Evolutionary conservation across 805 yeast genomes (phyloP).

Genomic region (Teunomyces lycoperdinae): DNA sequence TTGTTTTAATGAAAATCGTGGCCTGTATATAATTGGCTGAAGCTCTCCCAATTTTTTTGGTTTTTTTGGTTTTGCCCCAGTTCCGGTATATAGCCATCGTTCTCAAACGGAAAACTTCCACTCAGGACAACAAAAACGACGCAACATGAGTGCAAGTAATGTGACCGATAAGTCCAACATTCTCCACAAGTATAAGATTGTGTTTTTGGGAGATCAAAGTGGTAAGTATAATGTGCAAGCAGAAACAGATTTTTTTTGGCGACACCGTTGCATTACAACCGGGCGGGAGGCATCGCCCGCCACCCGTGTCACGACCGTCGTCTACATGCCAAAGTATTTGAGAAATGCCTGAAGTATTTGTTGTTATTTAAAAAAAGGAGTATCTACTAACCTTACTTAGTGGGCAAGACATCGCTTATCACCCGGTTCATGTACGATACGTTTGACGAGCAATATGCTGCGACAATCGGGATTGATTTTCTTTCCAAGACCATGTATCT

Average conservation of each 20-base stretch:
- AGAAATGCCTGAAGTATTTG: no score
- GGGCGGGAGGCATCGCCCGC: no score
- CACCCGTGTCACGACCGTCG: no score
- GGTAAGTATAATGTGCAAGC: constrained; percentile 38
- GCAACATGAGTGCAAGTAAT: constrained; percentile 6
- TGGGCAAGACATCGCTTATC: constrained; percentile 92
- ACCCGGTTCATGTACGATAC: constrained; percentile 99
- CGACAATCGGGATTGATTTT: constrained; percentile 96
- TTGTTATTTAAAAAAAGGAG: no score
- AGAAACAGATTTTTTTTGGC: neutral
- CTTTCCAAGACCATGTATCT: constrained; percentile 76
- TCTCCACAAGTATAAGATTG: constrained; percentile 77
- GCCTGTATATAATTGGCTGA: neutral
- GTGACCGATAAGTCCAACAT: constrained; percentile 35
- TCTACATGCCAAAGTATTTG: no score
- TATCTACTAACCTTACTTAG: constrained; percentile 30
- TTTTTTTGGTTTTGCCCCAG: neutral
- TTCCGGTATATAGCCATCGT: neutral
- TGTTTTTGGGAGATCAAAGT: constrained; percentile 95
- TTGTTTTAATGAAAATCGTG: neutral
- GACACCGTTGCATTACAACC: neutral
- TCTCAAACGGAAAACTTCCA: neutral
- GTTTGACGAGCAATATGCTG: constrained; percentile 93
- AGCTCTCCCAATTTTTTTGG: neutral
- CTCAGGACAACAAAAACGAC: neutral